Percentiles rank a stretch among this genome's conserved stretches.
Conservation (phyloP, 768 basidiomycete species). For the Rhodotorula graminis region DNA sequence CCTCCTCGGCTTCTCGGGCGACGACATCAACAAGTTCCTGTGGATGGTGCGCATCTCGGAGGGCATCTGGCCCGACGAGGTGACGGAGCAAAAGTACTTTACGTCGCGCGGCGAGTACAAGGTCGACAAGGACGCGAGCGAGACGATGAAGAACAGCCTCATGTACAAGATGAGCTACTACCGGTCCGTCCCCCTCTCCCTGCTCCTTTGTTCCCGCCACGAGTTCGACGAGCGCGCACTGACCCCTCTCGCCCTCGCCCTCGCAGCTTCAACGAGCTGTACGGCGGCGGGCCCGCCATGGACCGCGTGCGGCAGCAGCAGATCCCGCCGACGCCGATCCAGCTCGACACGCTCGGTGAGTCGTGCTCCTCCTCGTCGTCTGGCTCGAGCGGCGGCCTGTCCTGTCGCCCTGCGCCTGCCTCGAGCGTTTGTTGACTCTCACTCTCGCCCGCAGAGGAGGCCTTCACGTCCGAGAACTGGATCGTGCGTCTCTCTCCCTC, state of each 20-base stretch:
- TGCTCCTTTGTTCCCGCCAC: constrained; percentile 20
- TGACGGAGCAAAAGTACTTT: constrained; percentile 92
- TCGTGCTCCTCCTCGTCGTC: constrained; percentile 29
- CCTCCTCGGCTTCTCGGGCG: constrained; percentile 91
- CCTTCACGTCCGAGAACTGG: constrained; percentile 99
- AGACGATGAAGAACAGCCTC: constrained; percentile 86
- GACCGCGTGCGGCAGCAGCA: constrained; percentile 88
- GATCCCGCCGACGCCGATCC: constrained; percentile 69
- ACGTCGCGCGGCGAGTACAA: constrained; percentile 87
- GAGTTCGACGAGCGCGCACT: not conserved
- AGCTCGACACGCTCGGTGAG: constrained; percentile 80
- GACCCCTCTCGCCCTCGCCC: not conserved
- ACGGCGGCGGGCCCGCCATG: constrained; percentile 64
- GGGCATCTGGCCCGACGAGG: constrained; percentile 68
- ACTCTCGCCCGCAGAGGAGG: constrained; percentile 63
- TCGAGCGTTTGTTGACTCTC: not conserved
- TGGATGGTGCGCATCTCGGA: constrained; percentile 48
- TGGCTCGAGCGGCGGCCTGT: not conserved
- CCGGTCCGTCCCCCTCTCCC: constrained; percentile 53
- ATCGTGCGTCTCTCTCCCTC: constrained; percentile 58
- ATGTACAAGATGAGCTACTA: constrained; percentile 99
- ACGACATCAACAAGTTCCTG: constrained; percentile 99
- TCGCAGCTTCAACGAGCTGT: constrained; percentile 78
- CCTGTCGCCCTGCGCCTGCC: too few relatives aligned
- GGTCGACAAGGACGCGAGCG: constrained; percentile 75